Percentiles rank a stretch among this genome's conserved stretches.
Conservation (phyloP, 2,329 filamentous ascomycete species). For the Cordyceps tenuipes region DNA sequence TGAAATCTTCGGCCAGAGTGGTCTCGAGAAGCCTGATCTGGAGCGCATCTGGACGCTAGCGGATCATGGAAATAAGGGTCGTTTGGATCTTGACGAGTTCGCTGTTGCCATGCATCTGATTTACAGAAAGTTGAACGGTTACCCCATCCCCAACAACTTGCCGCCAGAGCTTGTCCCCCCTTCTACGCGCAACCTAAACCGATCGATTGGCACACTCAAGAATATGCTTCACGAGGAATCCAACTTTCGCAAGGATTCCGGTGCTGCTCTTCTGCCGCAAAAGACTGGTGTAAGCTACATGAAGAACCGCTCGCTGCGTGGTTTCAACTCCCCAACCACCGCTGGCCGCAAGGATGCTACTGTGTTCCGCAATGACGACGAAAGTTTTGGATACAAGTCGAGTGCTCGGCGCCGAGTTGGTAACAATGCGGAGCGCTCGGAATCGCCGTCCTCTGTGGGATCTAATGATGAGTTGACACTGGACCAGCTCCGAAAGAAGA, state of each 20-base stretch:
- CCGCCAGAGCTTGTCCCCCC: conserved; percentile 90
- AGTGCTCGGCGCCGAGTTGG: conserved; percentile 83
- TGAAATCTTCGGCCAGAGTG: conserved; percentile 95
- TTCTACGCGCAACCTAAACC: conserved; percentile 85
- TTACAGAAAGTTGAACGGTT: conserved; percentile 93
- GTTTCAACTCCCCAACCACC: conserved; percentile 46
- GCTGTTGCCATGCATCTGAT: conserved; percentile 99
- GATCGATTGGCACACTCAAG: conserved; percentile 90
- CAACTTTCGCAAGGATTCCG: conserved; percentile 78
- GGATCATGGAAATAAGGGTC: conserved; percentile 88
- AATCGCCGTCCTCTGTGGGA: conserved; percentile 58
- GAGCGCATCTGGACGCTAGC: conserved; percentile 92
- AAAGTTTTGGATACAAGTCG: conserved; percentile 84
- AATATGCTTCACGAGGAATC: conserved; percentile 83
- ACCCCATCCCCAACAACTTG: conserved; percentile 78
- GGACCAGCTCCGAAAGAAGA: conserved; percentile 85
- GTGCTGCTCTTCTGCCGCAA: conserved; percentile 84
- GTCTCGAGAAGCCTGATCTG: conserved; percentile 79
- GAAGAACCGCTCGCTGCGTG: conserved; percentile 87
- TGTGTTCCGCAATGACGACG: conserved; percentile 93
- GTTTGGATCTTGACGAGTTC: conserved; percentile 93
- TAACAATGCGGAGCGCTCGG: conserved; percentile 64
- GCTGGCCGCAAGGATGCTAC: conserved; percentile 83
- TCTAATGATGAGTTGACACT: conserved; percentile 75
- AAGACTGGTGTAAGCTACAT: conserved; percentile 97